phyloP scores from a whole-genome alignment of 169 alveolate species.

The Eimeria acervulina region DNA sequence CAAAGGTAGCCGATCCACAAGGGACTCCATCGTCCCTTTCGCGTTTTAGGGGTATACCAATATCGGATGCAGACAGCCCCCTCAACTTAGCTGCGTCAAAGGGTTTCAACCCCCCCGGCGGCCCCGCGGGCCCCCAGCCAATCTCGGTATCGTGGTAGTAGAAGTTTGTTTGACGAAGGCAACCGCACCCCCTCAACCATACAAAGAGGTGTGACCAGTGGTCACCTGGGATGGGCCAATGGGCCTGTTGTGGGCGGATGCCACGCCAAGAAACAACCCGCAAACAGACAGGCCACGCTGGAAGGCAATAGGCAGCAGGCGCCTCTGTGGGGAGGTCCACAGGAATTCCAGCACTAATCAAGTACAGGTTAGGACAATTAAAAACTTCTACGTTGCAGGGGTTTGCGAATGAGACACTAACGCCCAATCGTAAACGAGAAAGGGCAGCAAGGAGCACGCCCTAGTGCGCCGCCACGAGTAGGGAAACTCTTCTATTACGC shows the following conservation, averaged over 20 bases:
- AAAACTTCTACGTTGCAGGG: background rate
- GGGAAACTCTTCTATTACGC: background rate
- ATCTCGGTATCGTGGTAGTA: background rate
- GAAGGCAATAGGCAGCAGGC: background rate
- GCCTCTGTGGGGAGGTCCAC: background rate
- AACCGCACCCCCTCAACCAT: background rate
- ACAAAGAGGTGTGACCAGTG: conserved; percentile 10
- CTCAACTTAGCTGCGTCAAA: background rate
- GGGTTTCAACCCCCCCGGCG: background rate
- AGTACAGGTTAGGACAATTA: background rate
- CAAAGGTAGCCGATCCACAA: conserved; percentile 75
- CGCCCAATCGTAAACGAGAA: background rate
- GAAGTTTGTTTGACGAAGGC: too few species aligned
- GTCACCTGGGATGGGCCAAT: conserved; percentile 1
- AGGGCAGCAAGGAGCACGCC: background rate
- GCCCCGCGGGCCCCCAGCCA: background rate
- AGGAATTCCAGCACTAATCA: background rate
- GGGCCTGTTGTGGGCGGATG: background rate
- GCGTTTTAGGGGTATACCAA: background rate
- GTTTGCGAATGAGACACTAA: background rate
- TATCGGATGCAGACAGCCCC: background rate
- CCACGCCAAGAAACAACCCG: background rate
- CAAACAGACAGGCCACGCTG: background rate
- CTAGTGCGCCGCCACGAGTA: background rate
- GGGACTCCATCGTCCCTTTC: conserved; percentile 29